These are phyloP conservation scores for Daldinia vernicosa DNA, from an alignment of 495 filamentous ascomycete genomes.

Conservation along the genomic window DNA sequence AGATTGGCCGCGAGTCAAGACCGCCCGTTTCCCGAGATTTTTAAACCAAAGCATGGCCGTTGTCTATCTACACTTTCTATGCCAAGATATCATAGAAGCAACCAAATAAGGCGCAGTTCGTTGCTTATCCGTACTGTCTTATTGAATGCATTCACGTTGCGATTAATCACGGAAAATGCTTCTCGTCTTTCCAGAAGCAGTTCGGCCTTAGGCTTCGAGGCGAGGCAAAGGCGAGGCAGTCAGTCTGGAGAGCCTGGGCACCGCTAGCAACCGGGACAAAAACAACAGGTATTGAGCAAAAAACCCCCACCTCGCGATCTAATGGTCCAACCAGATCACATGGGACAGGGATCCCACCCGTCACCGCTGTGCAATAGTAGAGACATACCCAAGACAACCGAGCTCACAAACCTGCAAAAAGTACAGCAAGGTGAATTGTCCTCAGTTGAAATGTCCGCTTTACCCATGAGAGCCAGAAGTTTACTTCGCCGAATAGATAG, in stretches of 20 bases:
- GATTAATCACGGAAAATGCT: conserved; percentile 3
- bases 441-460: conserved; percentile 7
- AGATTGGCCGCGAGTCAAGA: conserved; percentile 43
- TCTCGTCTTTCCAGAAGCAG: background rate
- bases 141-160: conserved; percentile 2
- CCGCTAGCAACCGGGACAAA: conserved; percentile 28
- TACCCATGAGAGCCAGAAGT: background rate
- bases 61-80: conserved; percentile 29
- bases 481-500: background rate
- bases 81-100: conserved; percentile 21
- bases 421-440: conserved; percentile 24
- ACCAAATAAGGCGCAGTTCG: conserved; percentile 19
- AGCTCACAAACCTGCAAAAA: conserved; percentile 32
- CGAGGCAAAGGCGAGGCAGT: conserved; percentile 24
- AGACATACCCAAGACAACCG: conserved; percentile 43
- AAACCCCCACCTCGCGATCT: conserved; percentile 37
- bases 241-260: conserved; percentile 35
- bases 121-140: background rate
- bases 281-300: conserved; percentile 36
- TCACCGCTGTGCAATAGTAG: conserved; percentile 42
- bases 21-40: conserved; percentile 34
- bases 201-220: conserved; percentile 18
- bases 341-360: conserved; percentile 27
- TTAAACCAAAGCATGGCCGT: conserved; percentile 30
- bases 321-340: conserved; percentile 40